A percentile compares a stretch with the other conserved stretches of the same genome.
phyloP scores from a whole-genome alignment of 257 asterid species.

The Lantana camara region DNA sequence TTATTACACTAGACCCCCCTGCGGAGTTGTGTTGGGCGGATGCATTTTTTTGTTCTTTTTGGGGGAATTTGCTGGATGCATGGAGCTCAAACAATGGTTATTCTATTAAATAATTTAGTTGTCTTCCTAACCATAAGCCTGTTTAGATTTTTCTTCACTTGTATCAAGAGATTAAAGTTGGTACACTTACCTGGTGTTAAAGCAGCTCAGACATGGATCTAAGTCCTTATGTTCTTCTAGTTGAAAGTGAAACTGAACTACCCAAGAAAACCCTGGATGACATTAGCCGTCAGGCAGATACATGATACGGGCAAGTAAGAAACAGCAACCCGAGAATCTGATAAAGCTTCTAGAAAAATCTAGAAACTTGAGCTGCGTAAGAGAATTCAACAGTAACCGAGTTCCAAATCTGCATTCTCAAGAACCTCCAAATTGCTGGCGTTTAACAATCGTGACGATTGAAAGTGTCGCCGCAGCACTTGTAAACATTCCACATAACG shows the following conservation, averaged over 20 bases:
- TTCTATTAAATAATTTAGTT: conserved; percentile 12
- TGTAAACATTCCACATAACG: background rate
- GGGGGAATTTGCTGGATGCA: too few relatives aligned
- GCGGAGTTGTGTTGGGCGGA: too few relatives aligned
- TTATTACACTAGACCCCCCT: too few relatives aligned
- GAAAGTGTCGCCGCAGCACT: conserved; percentile 32
- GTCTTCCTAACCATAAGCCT: background rate
- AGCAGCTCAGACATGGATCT: conserved; percentile 11
- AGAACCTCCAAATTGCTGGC: conserved; percentile 33
- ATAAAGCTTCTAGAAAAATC: conserved; percentile 11
- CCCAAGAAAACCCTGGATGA: conserved; percentile 18
- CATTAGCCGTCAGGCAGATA: conserved; percentile 23
- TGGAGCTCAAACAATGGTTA: conserved; percentile 16
- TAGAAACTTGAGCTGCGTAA: conserved; percentile 17
- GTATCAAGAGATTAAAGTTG: background rate
- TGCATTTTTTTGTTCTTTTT: too few relatives aligned
- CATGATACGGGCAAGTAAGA: conserved; percentile 20
- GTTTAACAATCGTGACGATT: conserved; percentile 32
- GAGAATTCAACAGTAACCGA: conserved; percentile 12
- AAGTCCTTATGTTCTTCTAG: conserved; percentile 25
- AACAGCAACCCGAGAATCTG: conserved; percentile 10
- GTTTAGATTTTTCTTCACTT: background rate
- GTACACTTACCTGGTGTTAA: background rate
- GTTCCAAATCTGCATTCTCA: conserved; percentile 17
- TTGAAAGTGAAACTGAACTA: conserved; percentile 34